Evolutionary conservation across 139 green algal genomes (phyloP).

Genomic region (Mychonastes homosphaera): DNA sequence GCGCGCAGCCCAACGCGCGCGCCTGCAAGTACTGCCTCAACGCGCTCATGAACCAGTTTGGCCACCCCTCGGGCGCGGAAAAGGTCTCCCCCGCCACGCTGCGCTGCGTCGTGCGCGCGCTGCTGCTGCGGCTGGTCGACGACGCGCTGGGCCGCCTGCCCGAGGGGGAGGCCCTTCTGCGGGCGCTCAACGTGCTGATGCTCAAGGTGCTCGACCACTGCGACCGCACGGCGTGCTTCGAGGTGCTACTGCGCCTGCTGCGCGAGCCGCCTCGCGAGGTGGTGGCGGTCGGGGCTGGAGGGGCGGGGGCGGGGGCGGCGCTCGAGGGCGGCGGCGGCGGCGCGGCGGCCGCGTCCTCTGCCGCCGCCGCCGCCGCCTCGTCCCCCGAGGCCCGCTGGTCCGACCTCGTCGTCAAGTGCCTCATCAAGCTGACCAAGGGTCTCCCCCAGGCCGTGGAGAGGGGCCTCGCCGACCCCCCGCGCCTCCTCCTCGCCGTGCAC

Average conservation of each 20-base stretch:
- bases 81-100: neutral
- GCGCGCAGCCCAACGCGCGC: constrained; percentile 9
- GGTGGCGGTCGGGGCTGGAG: neutral
- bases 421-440: constrained; percentile 91
- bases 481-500: constrained; percentile 75
- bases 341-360: neutral
- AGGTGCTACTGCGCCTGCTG: constrained; percentile 65
- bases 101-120: constrained; percentile 19
- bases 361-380: constrained; percentile 10
- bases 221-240: constrained; percentile 63
- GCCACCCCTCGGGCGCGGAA: constrained; percentile 6
- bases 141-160: constrained; percentile 14
- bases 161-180: constrained; percentile 31
- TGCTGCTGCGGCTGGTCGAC: constrained; percentile 35
- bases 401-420: constrained; percentile 92
- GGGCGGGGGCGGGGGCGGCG: neutral
- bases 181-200: constrained; percentile 90
- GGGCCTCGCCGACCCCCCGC: constrained; percentile 50
- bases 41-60: constrained; percentile 72
- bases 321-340: too few relatives aligned
- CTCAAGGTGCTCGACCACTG: constrained; percentile 81
- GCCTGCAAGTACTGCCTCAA: constrained; percentile 90
- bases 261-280: constrained; percentile 29
- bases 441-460: constrained; percentile 40
- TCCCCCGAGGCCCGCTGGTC: constrained; percentile 37